Base-by-base conservation (phyloP, 2,329 filamentous ascomycete species). In the Microsporum canis region DNA sequence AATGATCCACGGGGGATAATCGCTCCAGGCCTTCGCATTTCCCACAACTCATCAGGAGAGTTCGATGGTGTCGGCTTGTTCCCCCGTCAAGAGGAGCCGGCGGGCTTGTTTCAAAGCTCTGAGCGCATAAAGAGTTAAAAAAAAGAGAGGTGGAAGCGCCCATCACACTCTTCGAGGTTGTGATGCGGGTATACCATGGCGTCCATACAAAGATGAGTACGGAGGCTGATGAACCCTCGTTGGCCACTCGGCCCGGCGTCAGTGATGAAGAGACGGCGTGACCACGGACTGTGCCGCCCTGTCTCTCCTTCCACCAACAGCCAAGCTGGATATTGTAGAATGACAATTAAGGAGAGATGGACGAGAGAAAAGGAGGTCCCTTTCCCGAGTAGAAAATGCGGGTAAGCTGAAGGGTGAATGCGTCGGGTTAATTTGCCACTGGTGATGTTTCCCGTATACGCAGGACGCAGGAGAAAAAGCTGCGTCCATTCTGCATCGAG, bases 81-180 rank as follows among this genome's bases (percentile, higher is more conserved):
- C 23, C 31, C 51, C 51, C 51, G 51, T 55, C 51, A 55, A 36
- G 51, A 55, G 51, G 33, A 55, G 51, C 51, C 51, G 29, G 31
- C 17, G 51, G 51, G 51, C 51, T 36, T 55, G 51, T 55, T 55
- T 55, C 51, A 55, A 55, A 55, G 51, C 33, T 23, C 33, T 55
- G 51, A 55, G 51, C 51, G 51, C 51, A 38, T 55, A 55, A 38
- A 53, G 49, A 53, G 33, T 55, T 36, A 34, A 33, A 53, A 49
- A 49, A 29, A 41, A 41, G n/a, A 23, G 45, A 51, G 23, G 31
- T 14, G n/a, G 51, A 8, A 55, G 51, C 51, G 51, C 31, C 14
- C 36, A 38, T 33, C 51, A 55, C 12, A 55, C n/a, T 23, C 33
- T 34, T 55, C 33, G 14, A 36, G 12, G 10, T 12, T 36, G 51